These are phyloP conservation scores for Xylariaceae sp. DNA, from an alignment of 2,329 filamentous ascomycete genomes.

Conservation along the genomic window DNA sequence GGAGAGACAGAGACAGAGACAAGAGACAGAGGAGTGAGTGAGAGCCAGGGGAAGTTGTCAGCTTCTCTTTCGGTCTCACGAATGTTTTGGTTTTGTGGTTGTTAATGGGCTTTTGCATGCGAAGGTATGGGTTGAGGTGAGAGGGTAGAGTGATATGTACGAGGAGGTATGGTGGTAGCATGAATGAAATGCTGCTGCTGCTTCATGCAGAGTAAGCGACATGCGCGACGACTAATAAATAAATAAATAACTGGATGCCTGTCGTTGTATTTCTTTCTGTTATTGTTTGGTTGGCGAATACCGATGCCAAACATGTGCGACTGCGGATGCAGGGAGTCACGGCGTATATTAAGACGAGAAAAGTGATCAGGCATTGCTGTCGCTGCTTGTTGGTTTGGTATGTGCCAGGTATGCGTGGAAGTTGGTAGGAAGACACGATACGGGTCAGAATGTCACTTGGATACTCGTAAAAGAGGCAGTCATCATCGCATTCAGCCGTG, in stretches of 20 bases:
- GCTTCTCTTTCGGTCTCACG: too few species aligned
- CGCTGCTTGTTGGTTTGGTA: too few species aligned
- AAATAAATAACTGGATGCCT: not conserved
- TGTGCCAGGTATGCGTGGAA: too few species aligned
- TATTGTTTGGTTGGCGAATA: slow-evolving; percentile 3
- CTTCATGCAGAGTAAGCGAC: slow-evolving; percentile 15
- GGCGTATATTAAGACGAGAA: not conserved
- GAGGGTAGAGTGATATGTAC: not conserved
- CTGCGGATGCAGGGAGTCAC: slow-evolving; percentile 11
- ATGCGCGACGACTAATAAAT: slow-evolving; percentile 9
- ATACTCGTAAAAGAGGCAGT: not conserved
- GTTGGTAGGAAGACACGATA: not conserved
- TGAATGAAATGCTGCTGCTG: slow-evolving; percentile 1
- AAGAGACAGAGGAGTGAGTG: too few species aligned
- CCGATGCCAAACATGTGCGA: slow-evolving; percentile 3
- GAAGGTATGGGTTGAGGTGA: too few species aligned
- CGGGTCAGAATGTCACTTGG: not conserved
- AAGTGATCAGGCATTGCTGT: not conserved
- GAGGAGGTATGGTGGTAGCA: slow-evolving; percentile 6
- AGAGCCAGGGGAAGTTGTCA: too few species aligned
- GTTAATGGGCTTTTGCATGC: too few species aligned
- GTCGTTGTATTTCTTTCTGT: too few species aligned
- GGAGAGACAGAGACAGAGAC: too few species aligned
- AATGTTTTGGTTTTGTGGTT: too few species aligned
- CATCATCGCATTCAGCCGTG: not conserved